These are phyloP conservation scores for Ogataea degrootiae DNA, from an alignment of 805 yeast genomes.

Conservation along the genomic window DNA sequence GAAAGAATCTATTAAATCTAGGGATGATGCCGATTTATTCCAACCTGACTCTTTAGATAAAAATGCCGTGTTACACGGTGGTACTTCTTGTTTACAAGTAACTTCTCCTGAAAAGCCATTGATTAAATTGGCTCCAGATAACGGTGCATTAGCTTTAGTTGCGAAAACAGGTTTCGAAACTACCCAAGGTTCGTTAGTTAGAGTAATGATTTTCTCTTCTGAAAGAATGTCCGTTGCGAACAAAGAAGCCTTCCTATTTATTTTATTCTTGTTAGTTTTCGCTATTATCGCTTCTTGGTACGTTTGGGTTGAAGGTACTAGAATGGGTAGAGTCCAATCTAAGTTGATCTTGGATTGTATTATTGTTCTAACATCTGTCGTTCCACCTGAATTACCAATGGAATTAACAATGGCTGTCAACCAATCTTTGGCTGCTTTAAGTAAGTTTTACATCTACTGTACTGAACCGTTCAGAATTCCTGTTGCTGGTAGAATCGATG, in stretches of 20 bases:
- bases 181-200: slow-evolving; percentile 93
- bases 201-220: slow-evolving; percentile 93
- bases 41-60: slow-evolving; percentile 83
- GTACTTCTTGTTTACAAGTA: slow-evolving; percentile 93
- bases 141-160: slow-evolving; percentile 88
- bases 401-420: slow-evolving; percentile 98
- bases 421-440: slow-evolving; percentile 79
- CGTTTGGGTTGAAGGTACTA: slow-evolving; percentile 97
- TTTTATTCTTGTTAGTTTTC: slow-evolving; percentile 80
- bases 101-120: slow-evolving; percentile 54
- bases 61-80: slow-evolving; percentile 87
- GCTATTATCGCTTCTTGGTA: slow-evolving; percentile 96
- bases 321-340: slow-evolving; percentile 91
- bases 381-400: slow-evolving; percentile 99
- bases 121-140: slow-evolving; percentile 71
- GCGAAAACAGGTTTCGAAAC: slow-evolving; percentile 97
- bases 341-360: slow-evolving; percentile 94
- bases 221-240: slow-evolving; percentile 96
- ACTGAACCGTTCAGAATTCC: slow-evolving; percentile 99
- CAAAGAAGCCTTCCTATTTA: slow-evolving; percentile 89
- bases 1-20: slow-evolving; percentile 82
- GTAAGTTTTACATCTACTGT: slow-evolving; percentile 87
- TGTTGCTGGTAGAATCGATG: slow-evolving; percentile 95
- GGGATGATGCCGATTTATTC: slow-evolving; percentile 66
- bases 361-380: slow-evolving; percentile 92